Evolutionary conservation across 2,329 filamentous ascomycete genomes (phyloP), one percentile per base, ranked within the genome.

Genomic region (Rugonectria rugulosa): DNA sequence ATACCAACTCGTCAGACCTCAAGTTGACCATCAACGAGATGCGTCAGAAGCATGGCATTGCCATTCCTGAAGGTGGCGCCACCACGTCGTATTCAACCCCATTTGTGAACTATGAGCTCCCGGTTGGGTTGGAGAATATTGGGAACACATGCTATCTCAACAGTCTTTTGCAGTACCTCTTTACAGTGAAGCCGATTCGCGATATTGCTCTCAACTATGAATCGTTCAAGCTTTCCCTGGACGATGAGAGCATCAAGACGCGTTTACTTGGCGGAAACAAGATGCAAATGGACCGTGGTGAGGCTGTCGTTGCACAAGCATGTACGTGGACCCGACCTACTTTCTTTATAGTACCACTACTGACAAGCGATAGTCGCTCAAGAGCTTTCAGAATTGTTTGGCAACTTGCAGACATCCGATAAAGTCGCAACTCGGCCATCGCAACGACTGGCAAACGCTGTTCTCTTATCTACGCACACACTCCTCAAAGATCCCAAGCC

Each of bases 61-160:
- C 65, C 14, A 23, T 56, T 19, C 51, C 57, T 2, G 53, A 62
- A 10, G 44, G 19, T 17, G 57, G 37, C 17, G 32, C 31, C 8
- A 34, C 6, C 20, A 8, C 24, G 4, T 32, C 47, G 31, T 36
- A 10, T 19, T 38, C 37, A 15, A 31, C 37, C 14, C 59, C 48
- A 32, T 51, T 66, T 3, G 68, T 69, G 12, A 68, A 78, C 51
- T 66, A 75, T 41, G 79, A 84, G 24, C 87, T 91, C 72, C 95
- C 95, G 0, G 90, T 96, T 19, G 95, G 95, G 0, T 81, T 98
- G 6, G 84, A 88, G 60, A 99, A 98, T 65, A 96, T 98, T 53
- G 93, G 95, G 56, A 99, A 99, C 68, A 99, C 96, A 0, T 99
- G 95, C 72, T 99, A 99, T 68, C 81, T 99, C 50, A 99, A 99